Conservation (phyloP, 208 protist species). For the Blechomonas ayalai region DNA sequence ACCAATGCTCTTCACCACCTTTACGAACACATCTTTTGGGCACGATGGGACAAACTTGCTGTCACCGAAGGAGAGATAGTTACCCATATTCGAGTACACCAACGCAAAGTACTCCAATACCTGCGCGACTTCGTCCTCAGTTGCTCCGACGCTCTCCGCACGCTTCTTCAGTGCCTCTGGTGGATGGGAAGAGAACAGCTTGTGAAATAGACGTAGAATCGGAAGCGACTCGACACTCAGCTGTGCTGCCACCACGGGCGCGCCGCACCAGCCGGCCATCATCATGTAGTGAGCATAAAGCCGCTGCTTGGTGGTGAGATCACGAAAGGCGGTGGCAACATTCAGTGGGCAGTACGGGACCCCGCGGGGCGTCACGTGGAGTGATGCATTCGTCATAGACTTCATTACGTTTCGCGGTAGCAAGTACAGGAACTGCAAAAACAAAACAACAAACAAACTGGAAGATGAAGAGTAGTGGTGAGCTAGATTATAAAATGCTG, state of each 20-base stretch:
- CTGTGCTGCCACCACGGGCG: slow-evolving; percentile 40
- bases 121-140: slow-evolving; percentile 33
- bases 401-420: too few relatives aligned
- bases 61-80: slow-evolving; percentile 92
- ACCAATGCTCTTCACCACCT: slow-evolving; percentile 23
- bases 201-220: slow-evolving; percentile 36
- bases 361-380: slow-evolving; percentile 45
- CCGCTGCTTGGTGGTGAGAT: slow-evolving; percentile 61
- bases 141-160: slow-evolving; percentile 5
- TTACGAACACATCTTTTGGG: slow-evolving; percentile 34
- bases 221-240: slow-evolving; percentile 57
- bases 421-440: too few relatives aligned
- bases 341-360: slow-evolving; percentile 62
- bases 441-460: too few relatives aligned
- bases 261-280: slow-evolving; percentile 39
- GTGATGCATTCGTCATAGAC: too few relatives aligned
- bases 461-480: too few relatives aligned
- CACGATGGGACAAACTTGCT: slow-evolving; percentile 87
- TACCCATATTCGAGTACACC: slow-evolving; percentile 91
- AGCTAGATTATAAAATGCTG: too few relatives aligned
- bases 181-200: slow-evolving; percentile 20
- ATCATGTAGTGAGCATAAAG: slow-evolving; percentile 82
- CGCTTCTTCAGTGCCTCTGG: slow-evolving; percentile 12
- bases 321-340: slow-evolving; percentile 58
- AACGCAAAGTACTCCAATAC: slow-evolving; percentile 75